Base-by-base conservation (phyloP, 1,139 yeast genomes). In the Saccharomyces pastorianus region DNA sequence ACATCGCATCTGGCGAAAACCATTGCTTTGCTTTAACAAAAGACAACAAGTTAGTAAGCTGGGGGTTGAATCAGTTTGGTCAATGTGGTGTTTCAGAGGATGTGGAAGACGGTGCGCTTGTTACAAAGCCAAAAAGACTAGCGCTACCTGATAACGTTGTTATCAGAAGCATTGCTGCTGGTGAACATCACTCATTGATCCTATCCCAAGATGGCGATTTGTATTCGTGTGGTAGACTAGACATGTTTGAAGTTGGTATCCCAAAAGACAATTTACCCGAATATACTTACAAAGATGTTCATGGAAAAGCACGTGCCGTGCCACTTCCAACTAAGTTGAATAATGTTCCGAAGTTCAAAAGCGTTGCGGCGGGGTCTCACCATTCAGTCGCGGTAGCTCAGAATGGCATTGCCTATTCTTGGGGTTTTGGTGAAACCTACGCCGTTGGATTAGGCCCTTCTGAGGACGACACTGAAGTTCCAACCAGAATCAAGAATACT, bases 341-440 rank as follows among this genome's bases (percentile, higher is more conserved):
- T 32, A 77, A 79, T 48, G 71, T 82, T 50, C 25, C 88, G 51
- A 75, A 75, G 56, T 77, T 86, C 64, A 85, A 82, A 64, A 70
- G 77, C 6, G 76, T 91, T 48, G 86, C 95, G 5, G 82, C 85
- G 50, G 99, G 99, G 0, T 85, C 96, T 0, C 98, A 93, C 64
- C 99, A 93, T 69, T 86, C 95, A 0, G 73, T 93, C 58, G 97
- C 96, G 1, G 79, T 91, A 4, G 83, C 95, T 7, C 81, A 77
- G 38, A 91, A 88, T 62, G 99, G 99, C 5, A 74, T 87, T 55
- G 88, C 84, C 0, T 93, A 84, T 74, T 81, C 97, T 1, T 93
- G 99, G 99, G 99, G 99, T 0, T 93, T 91, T 68, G 97, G 95
- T 50, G 98, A 91, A 61, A 90, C 96, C 0, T 93, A 88, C 69